Percentiles rank a stretch among this genome's conserved stretches.
phyloP scores from a whole-genome alignment of 2,329 filamentous ascomycete species.

The Clonostachys rosea region DNA sequence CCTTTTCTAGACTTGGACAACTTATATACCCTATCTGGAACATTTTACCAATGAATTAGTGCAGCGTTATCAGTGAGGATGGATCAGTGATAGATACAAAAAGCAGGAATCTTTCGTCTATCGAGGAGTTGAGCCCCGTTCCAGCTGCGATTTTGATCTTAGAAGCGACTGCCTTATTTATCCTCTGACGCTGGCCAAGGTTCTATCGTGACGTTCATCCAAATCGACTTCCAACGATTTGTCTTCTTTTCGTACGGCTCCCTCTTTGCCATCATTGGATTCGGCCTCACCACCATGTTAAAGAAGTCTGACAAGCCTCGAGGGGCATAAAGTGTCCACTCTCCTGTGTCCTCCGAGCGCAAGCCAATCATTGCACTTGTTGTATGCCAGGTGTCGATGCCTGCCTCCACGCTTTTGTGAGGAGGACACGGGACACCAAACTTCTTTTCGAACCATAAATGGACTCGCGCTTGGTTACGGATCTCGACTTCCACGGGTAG shows the following conservation, averaged over 20 bases:
- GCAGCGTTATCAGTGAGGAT: no score
- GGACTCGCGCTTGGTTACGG: constrained; percentile 29
- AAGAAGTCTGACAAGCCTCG: constrained; percentile 27
- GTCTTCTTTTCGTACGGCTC: constrained; percentile 21
- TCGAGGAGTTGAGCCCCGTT: no score
- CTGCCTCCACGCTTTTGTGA: constrained; percentile 20
- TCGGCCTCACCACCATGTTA: constrained; percentile 22
- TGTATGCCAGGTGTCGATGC: constrained; percentile 25
- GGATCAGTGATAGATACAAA: no score
- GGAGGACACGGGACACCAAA: constrained; percentile 20
- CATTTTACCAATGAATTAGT: no score
- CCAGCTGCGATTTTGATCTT: no score
- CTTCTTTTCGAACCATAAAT: constrained; percentile 26
- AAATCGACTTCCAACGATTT: constrained; percentile 19
- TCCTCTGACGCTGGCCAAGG: constrained; percentile 10
- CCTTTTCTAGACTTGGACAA: no score
- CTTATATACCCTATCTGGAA: no score
- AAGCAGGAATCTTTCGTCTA: no score
- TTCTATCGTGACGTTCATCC: constrained; percentile 17
- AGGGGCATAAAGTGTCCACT: constrained; percentile 24
- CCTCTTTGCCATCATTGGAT: constrained; percentile 15
- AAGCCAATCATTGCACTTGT: constrained; percentile 26
- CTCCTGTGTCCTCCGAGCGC: constrained; percentile 10
- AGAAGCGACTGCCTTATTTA: no score
- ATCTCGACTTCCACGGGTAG: constrained; percentile 24